A percentile compares a stretch with the other conserved stretches of the same genome.
Conservation (phyloP, 2,329 filamentous ascomycete genomes). For the Cytospora chrysosperma region DNA sequence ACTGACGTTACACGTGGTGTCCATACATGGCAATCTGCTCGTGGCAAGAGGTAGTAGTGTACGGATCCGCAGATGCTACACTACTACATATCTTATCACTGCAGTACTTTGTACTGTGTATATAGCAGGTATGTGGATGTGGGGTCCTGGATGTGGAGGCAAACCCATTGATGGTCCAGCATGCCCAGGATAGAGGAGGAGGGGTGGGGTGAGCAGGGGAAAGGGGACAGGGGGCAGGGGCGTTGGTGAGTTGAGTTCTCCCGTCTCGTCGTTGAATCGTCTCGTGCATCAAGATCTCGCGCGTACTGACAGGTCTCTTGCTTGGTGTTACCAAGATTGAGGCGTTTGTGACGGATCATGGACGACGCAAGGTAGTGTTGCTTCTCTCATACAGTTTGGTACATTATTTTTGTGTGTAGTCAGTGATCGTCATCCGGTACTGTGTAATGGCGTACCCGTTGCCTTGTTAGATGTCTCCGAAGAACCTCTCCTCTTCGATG, state of each 20-base stretch:
- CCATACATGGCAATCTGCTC: conserved; percentile 12
- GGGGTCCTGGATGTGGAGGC: background rate
- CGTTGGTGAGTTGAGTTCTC: background rate
- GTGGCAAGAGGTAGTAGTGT: conserved; percentile 5
- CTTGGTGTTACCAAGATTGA: background rate
- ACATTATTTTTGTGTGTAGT: background rate
- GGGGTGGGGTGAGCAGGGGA: background rate
- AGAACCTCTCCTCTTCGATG: conserved; percentile 41
- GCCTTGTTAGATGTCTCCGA: conserved; percentile 38
- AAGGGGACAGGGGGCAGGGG: background rate
- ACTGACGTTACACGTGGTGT: conserved; percentile 8
- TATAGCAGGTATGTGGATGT: background rate
- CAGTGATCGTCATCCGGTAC: background rate
- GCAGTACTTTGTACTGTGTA: background rate
- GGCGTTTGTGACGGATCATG: conserved; percentile 10
- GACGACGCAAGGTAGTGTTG: background rate
- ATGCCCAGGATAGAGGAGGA: background rate
- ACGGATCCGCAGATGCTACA: conserved; percentile 5
- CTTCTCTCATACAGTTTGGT: background rate
- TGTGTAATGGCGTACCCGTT: background rate
- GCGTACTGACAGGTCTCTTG: conserved; percentile 17
- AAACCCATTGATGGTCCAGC: background rate
- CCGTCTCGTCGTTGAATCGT: conserved; percentile 1
- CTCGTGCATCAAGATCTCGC: conserved; percentile 20
- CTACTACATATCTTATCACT: too few species aligned